Conservation (phyloP, 2,329 filamentous ascomycete species). For the Leptosphaerulina australis region DNA sequence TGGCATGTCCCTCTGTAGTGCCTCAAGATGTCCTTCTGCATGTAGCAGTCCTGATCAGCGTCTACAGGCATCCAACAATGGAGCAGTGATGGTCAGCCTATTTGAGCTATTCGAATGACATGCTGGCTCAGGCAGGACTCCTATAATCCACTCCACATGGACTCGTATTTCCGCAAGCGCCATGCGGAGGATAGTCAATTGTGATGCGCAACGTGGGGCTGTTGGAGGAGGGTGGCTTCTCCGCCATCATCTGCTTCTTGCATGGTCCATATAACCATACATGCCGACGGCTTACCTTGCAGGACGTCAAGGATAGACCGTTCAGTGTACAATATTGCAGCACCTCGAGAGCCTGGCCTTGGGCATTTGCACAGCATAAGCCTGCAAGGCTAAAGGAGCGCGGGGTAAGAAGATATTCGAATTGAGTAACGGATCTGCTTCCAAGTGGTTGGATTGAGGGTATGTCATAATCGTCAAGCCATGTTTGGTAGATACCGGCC, state of each 20-base stretch:
- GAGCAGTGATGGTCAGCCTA: not conserved
- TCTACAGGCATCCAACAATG: too few relatives aligned
- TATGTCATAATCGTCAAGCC: constrained; percentile 28
- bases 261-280: too few relatives aligned
- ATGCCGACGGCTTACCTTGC: constrained; percentile 7
- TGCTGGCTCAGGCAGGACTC: not conserved
- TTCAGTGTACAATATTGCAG: not conserved
- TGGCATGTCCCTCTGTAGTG: too few relatives aligned
- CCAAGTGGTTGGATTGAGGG: constrained; percentile 16
- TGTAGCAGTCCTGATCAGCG: too few relatives aligned
- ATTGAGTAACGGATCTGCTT: constrained; percentile 26
- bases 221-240: not conserved
- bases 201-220: not conserved
- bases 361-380: constrained; percentile 7
- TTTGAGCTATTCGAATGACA: not conserved
- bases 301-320: not conserved
- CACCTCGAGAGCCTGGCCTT: not conserved
- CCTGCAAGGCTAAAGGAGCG: constrained; percentile 9
- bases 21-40: too few relatives aligned
- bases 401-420: constrained; percentile 19
- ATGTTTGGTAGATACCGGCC: constrained; percentile 28
- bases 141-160: too few relatives aligned
- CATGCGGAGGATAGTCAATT: not conserved
- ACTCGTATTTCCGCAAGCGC: not conserved
- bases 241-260: too few relatives aligned